These are phyloP conservation scores for Fraxinus cuspidata DNA, from an alignment of 257 asterid species.

Conservation along the genomic window DNA sequence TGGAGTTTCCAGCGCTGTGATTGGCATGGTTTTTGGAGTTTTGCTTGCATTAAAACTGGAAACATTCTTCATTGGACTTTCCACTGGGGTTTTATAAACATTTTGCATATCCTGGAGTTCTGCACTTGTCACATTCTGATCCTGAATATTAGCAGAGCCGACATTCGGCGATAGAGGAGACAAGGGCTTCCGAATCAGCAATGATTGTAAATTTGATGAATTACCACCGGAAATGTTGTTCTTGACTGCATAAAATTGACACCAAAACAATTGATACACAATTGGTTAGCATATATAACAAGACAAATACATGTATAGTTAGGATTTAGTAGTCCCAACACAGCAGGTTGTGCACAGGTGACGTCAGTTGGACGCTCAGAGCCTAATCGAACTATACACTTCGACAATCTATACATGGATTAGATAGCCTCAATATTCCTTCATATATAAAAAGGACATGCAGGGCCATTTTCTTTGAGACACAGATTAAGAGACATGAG, in stretches of 20 bases:
- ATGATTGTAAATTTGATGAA: constrained; percentile 30
- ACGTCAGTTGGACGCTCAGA: not conserved
- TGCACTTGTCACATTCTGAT: constrained; percentile 27
- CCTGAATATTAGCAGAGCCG: constrained; percentile 42
- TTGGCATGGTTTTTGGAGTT: constrained; percentile 39
- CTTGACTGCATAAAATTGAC: constrained; percentile 45
- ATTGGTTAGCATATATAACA: not conserved
- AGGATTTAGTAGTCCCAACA: no score
- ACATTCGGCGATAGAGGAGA: constrained; percentile 71
- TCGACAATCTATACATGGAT: not conserved
- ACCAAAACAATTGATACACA: not conserved
- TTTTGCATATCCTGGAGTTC: constrained; percentile 31
- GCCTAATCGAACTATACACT: not conserved
- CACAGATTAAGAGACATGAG: not conserved
- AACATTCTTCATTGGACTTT: constrained; percentile 34
- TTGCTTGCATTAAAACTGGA: constrained; percentile 23
- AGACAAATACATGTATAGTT: not conserved
- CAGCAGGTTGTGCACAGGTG: no score
- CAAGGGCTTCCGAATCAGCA: constrained; percentile 56
- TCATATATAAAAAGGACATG: not conserved
- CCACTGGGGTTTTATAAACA: constrained; percentile 21
- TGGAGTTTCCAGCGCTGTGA: constrained; percentile 41
- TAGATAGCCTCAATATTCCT: not conserved
- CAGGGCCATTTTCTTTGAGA: not conserved
- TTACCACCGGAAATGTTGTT: constrained; percentile 34